Evolutionary conservation across 2,329 filamentous ascomycete genomes (phyloP), one percentile per base, ranked within the genome.

Genomic region (Colletotrichum theobromicola): DNA sequence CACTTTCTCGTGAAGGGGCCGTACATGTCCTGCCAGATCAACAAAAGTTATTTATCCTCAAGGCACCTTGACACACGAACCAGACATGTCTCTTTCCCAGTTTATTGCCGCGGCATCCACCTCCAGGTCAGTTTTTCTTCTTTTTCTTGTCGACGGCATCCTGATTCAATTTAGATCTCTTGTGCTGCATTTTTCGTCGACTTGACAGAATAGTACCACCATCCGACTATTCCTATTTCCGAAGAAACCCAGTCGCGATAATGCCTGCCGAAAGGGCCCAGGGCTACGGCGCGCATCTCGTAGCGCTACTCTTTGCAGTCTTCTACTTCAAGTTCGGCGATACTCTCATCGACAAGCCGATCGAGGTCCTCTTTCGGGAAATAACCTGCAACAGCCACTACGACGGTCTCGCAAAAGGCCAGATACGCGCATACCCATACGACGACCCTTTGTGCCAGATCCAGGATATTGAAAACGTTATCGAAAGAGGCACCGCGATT

Each of bases 361-460:
- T 21, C n/a, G 6, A 50, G 0, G 13, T 50, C 24, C 42, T 13
- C 42, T 50, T 50, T 15, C 42, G 42, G n/a, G 42, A 50, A n/a
- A 50, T 50, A 0, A 50, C n/a, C 0, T 50, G 42, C 42, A 50
- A 21, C 0, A 50, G 42, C 42, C n/a, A 21, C 0, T 1, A 21
- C 42, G 7, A 1, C n/a, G 0, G 24, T 50, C 12, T n/a, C 0
- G 21, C 42, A 0, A 50, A 0, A 12, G 24, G 24, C 42, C 42
- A 21, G 42, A 50, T 21, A 0, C 42, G 42, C 42, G 42, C 42
- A n/a, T 21, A 21, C 42, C n/a, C 6, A 0, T 21, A 50, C 42
- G 42, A 21, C 42, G 42, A 50, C 42, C 12, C n/a, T 2, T 50
- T 21, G 42, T 50, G n/a, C 42, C 42, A 7, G n/a, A 15, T 50